Percentiles rank a stretch among this genome's conserved stretches.
phyloP scores from a whole-genome alignment of 768 basidiomycete genomes.

The Mycena metata region DNA sequence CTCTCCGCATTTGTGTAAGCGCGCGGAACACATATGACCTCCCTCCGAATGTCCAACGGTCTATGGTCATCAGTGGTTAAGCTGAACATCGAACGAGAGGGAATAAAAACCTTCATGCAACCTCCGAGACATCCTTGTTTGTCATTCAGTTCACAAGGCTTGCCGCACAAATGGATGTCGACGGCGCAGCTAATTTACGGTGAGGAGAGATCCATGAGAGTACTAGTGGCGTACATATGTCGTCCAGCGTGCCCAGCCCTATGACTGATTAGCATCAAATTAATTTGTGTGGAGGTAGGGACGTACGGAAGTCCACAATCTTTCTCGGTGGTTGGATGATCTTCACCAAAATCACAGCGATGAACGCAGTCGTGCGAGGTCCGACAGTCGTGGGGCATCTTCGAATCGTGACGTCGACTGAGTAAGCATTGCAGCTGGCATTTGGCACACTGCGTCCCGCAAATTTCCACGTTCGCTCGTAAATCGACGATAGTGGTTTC shows the following conservation, averaged over 20 bases:
- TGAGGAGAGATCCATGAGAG: background rate
- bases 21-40: constrained; percentile 67
- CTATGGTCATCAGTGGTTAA: constrained; percentile 45
- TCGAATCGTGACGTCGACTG: constrained; percentile 57
- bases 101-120: constrained; percentile 65
- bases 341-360: constrained; percentile 58
- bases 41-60: constrained; percentile 60
- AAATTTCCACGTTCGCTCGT: constrained; percentile 61
- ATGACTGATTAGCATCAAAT: constrained; percentile 4
- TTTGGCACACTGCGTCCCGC: constrained; percentile 58
- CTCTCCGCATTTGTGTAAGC: constrained; percentile 68
- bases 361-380: constrained; percentile 63
- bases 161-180: constrained; percentile 67
- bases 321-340: constrained; percentile 47
- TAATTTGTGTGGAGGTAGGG: background rate
- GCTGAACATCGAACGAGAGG: background rate
- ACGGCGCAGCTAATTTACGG: constrained; percentile 60
- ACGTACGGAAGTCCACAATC: constrained; percentile 65
- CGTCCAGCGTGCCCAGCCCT: constrained; percentile 72
- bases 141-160: constrained; percentile 59
- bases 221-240: constrained; percentile 60
- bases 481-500: constrained; percentile 60
- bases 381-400: constrained; percentile 61
- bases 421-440: constrained; percentile 67
- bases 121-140: constrained; percentile 64